Conservation (phyloP, 331 rosid species). For the Ulmus americana region DNA sequence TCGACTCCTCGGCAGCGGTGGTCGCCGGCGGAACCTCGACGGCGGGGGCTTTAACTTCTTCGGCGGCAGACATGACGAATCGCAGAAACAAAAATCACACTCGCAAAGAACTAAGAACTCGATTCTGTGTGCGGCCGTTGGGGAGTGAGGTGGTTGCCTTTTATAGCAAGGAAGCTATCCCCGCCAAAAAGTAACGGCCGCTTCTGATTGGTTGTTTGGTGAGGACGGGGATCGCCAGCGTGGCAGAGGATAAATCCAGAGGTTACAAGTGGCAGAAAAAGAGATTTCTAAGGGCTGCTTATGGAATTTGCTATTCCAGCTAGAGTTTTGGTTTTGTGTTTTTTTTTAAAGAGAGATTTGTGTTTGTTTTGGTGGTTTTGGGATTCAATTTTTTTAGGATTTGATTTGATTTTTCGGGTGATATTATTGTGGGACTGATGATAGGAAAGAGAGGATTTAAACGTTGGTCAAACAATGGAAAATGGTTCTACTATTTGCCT, state of each 20-base stretch:
- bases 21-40: constrained; percentile 25
- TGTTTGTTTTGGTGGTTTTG: constrained; percentile 41
- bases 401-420: background rate
- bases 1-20: constrained; percentile 26
- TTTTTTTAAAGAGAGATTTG: constrained; percentile 15
- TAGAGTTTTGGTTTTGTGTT: constrained; percentile 5
- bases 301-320: background rate
- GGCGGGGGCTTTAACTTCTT: constrained; percentile 25
- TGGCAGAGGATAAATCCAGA: constrained; percentile 23
- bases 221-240: constrained; percentile 39
- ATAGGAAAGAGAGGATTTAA: constrained; percentile 15
- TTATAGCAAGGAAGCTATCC: constrained; percentile 29
- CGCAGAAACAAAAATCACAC: background rate
- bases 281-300: background rate
- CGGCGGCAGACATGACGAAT: constrained; percentile 39
- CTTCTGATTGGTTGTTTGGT: constrained; percentile 28
- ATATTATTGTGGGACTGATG: constrained; percentile 5
- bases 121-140: background rate
- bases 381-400: constrained; percentile 9
- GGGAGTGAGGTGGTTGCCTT: background rate
- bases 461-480: constrained; percentile 22
- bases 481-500: constrained; percentile 11
- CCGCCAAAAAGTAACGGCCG: background rate
- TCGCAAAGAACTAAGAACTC: background rate
- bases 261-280: constrained; percentile 42